A percentile compares a stretch with the other conserved stretches of the same genome.
These are phyloP conservation scores for Erythrobasidium yunnanense DNA, from an alignment of 768 basidiomycete species.

Conservation along the genomic window DNA sequence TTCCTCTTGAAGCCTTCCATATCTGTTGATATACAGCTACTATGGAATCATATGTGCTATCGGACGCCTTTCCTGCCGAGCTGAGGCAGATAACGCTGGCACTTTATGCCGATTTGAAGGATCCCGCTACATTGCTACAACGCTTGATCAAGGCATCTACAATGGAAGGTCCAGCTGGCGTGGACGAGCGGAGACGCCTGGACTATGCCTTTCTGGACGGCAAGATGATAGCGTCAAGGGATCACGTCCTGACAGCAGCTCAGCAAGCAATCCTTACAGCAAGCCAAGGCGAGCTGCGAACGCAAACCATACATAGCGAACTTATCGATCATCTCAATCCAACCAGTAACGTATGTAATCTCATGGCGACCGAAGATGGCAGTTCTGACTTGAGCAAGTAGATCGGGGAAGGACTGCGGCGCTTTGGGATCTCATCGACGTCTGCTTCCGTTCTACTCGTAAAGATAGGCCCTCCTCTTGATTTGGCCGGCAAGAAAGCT, in stretches of 20 bases:
- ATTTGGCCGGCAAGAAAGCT: not conserved
- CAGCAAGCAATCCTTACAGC: conserved; percentile 67
- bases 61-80: conserved; percentile 46
- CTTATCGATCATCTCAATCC: conserved; percentile 78
- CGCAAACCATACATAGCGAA: conserved; percentile 83
- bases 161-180: conserved; percentile 52
- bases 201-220: conserved; percentile 89
- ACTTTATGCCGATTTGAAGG: conserved; percentile 61
- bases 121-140: conserved; percentile 49
- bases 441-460: not conserved
- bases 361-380: no score
- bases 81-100: conserved; percentile 42
- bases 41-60: conserved; percentile 43
- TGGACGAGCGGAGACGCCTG: conserved; percentile 60
- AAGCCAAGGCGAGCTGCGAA: conserved; percentile 53
- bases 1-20: no score
- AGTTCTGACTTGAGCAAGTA: no score
- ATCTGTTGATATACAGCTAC: no score
- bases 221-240: conserved; percentile 54
- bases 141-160: conserved; percentile 63
- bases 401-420: conserved; percentile 18
- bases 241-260: conserved; percentile 74
- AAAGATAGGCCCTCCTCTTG: not conserved
- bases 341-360: conserved; percentile 59
- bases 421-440: conserved; percentile 6